phyloP scores from a whole-genome alignment of 306 rosid species.

The Comarum palustre region DNA sequence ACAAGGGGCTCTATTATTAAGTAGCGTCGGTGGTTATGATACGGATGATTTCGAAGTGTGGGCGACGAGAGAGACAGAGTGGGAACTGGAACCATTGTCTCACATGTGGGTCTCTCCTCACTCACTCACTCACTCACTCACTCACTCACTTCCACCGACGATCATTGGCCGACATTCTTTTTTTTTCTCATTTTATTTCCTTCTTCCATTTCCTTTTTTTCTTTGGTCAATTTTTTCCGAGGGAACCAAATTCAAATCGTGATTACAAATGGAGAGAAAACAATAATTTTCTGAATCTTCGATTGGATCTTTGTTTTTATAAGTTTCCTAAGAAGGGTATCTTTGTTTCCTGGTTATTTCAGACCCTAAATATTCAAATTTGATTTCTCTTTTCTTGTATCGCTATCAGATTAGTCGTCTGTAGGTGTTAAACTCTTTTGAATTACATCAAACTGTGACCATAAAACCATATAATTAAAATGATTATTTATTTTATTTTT shows the following conservation, averaged over 20 bases:
- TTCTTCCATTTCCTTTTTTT: background rate
- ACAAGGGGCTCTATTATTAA: background rate
- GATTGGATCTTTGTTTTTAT: slow-evolving; percentile 1
- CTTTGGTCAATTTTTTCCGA: background rate
- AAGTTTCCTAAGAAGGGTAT: background rate
- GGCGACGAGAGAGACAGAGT: background rate
- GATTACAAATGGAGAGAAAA: background rate
- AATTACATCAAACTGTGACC: background rate
- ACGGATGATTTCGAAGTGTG: background rate
- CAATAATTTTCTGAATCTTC: background rate
- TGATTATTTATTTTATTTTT: no score
- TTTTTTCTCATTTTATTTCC: background rate
- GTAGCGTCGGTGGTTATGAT: slow-evolving; percentile 20
- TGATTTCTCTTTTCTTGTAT: background rate
- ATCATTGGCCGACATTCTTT: slow-evolving; percentile 5
- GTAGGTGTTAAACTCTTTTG: background rate
- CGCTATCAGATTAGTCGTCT: no score
- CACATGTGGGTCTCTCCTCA: slow-evolving; percentile 13
- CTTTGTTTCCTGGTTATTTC: background rate
- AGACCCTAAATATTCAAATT: background rate
- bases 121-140: background rate
- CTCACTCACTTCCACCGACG: slow-evolving; percentile 8
- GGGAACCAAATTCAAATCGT: slow-evolving; percentile 2
- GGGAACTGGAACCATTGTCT: background rate
- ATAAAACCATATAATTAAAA: no score